These are phyloP conservation scores for Dendrobium nobile DNA, from an alignment of 106 monocot species.

Conservation along the genomic window DNA sequence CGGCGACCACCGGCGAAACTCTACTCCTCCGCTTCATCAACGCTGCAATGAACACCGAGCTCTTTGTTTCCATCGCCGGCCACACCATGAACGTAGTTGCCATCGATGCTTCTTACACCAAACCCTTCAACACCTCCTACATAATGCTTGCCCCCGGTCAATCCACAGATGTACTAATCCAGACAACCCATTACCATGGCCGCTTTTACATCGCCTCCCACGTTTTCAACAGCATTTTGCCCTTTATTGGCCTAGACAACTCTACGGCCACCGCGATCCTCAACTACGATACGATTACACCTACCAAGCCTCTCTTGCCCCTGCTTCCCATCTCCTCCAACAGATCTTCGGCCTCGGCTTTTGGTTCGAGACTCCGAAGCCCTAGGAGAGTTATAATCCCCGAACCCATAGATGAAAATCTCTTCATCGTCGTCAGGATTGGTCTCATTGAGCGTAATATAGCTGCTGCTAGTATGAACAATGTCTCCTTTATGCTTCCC, in stretches of 20 bases:
- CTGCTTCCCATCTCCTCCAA: conserved; percentile 46
- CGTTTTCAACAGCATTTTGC: conserved; percentile 31
- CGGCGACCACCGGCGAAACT: conserved; percentile 34
- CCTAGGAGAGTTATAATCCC: conserved; percentile 22
- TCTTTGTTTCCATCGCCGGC: conserved; percentile 41
- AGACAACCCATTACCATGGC: conserved; percentile 23
- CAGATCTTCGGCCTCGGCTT: conserved; percentile 26
- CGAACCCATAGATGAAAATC: conserved; percentile 29
- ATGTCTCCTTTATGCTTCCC: conserved; percentile 43
- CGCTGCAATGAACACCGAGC: conserved; percentile 39
- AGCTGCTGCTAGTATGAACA: conserved; percentile 53
- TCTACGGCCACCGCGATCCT: conserved; percentile 71
- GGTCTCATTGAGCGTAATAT: conserved; percentile 40
- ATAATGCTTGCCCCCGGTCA: conserved; percentile 49
- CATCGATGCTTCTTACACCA: conserved; percentile 46
- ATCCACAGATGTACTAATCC: conserved; percentile 54
- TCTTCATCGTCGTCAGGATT: conserved; percentile 46
- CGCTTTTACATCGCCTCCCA: conserved; percentile 50
- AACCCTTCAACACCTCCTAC: conserved; percentile 41
- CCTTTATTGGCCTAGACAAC: conserved; percentile 39
- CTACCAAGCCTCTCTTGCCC: conserved; percentile 16
- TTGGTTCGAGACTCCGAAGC: conserved; percentile 23
- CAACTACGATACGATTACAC: conserved; percentile 36
- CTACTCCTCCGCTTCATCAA: conserved; percentile 54
- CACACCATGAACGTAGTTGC: conserved; percentile 49